A percentile compares a stretch with the other conserved stretches of the same genome.
Evolutionary conservation across 2,329 filamentous ascomycete genomes (phyloP).

Genomic region (Cladophialophora carrionii): DNA sequence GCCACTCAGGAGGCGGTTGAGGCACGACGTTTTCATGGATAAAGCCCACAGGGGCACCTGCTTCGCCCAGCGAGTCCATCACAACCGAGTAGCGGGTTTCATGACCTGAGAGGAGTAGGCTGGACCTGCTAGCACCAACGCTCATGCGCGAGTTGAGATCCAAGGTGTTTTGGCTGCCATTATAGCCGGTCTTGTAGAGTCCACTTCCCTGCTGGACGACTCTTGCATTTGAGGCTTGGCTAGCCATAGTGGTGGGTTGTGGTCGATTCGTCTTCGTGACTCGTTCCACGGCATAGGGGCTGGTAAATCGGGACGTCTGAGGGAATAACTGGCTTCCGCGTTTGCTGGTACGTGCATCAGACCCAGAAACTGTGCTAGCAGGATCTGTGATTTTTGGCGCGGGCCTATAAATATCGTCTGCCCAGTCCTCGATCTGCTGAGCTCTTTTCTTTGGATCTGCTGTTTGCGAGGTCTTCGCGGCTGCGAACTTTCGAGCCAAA

Average conservation of each 20-base stretch:
- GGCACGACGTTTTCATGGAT: slow-evolving; percentile 95
- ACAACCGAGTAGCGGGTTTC: slow-evolving; percentile 58
- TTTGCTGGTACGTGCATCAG: slow-evolving; percentile 73
- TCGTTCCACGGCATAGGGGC: slow-evolving; percentile 78
- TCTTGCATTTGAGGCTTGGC: slow-evolving; percentile 75
- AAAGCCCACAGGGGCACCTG: slow-evolving; percentile 84
- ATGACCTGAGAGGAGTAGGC: slow-evolving; percentile 63
- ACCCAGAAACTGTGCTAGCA: slow-evolving; percentile 64
- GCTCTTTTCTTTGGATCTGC: slow-evolving; percentile 81
- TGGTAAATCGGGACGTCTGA: slow-evolving; percentile 91
- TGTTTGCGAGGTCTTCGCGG: slow-evolving; percentile 80
- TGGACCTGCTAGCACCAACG: slow-evolving; percentile 52
- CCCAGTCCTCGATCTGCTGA: slow-evolving; percentile 96
- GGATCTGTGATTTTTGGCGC: slow-evolving; percentile 79
- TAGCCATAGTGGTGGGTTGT: slow-evolving; percentile 91
- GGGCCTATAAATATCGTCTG: slow-evolving; percentile 93
- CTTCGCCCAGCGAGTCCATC: slow-evolving; percentile 63
- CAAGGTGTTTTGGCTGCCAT: slow-evolving; percentile 61
- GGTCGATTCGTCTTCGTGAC: slow-evolving; percentile 56
- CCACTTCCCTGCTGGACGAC: slow-evolving; percentile 64
- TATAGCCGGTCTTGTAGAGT: slow-evolving; percentile 67
- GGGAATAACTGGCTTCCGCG: slow-evolving; percentile 83
- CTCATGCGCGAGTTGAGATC: slow-evolving; percentile 51
- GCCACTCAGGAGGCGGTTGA: slow-evolving; percentile 94
- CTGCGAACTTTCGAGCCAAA: slow-evolving; percentile 80